phyloP scores from a whole-genome alignment of 257 asterid species.

The Anisodus acutangulus region DNA sequence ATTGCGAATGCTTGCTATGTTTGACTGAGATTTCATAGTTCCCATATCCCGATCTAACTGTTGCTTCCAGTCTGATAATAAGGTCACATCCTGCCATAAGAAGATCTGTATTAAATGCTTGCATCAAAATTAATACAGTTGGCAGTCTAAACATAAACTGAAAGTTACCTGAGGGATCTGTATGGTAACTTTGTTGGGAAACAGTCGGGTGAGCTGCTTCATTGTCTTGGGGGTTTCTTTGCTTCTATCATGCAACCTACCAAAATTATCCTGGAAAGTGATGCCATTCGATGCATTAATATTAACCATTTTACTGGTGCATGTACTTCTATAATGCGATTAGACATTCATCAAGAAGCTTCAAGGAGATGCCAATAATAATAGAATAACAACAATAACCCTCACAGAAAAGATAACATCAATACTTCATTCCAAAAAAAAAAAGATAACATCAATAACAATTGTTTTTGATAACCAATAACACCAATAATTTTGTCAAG shows the following conservation, averaged over 20 bases:
- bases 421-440: not conserved
- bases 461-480: not conserved
- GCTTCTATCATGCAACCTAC: slow-evolving; percentile 78
- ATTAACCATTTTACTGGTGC: not conserved
- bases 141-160: slow-evolving; percentile 26
- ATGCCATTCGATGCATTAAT: not conserved
- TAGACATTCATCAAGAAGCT: not conserved
- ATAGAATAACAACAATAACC: not conserved
- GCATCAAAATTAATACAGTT: slow-evolving; percentile 12
- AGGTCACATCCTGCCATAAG: slow-evolving; percentile 69
- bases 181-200: slow-evolving; percentile 88
- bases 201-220: slow-evolving; percentile 87
- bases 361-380: slow-evolving; percentile 10
- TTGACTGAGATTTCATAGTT: slow-evolving; percentile 81
- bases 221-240: slow-evolving; percentile 84
- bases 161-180: slow-evolving; percentile 85
- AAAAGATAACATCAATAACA: not conserved
- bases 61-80: slow-evolving; percentile 82
- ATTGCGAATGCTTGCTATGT: slow-evolving; percentile 67
- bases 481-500: not conserved
- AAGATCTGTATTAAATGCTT: slow-evolving; percentile 23
- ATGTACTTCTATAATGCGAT: slow-evolving; percentile 21
- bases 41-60: slow-evolving; percentile 83
- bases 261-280: slow-evolving; percentile 67
- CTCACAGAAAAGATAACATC: not conserved